A percentile compares a stretch with the other conserved stretches of the same genome.
phyloP scores from a whole-genome alignment of 2,329 filamentous ascomycete species.

The Pseudocercospora macadamiae region DNA sequence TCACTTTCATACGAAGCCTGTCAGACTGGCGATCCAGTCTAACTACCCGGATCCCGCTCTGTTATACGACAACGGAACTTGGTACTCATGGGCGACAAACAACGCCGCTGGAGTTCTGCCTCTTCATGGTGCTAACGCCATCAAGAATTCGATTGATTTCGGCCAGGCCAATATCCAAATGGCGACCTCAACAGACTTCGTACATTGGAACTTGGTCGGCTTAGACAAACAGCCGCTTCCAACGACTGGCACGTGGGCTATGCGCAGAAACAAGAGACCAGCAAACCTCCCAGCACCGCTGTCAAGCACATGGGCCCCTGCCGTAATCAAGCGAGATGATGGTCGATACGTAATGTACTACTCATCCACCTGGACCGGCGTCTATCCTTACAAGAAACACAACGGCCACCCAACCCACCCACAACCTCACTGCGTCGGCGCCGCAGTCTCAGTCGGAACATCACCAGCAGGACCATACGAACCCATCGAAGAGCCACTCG shows the following conservation, averaged over 20 bases:
- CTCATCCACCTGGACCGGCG: constrained; percentile 24
- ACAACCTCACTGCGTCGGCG: constrained; percentile 39
- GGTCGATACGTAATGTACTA: constrained; percentile 41
- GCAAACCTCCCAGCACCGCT: constrained; percentile 19
- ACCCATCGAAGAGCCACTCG: constrained; percentile 28
- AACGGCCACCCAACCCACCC: constrained; percentile 22
- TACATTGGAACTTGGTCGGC: constrained; percentile 36
- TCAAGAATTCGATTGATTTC: constrained; percentile 19
- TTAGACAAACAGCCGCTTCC: constrained; percentile 25
- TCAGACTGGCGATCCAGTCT: constrained; percentile 30
- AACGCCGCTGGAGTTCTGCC: constrained; percentile 37
- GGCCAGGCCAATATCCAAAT: constrained; percentile 41
- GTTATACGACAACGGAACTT: constrained; percentile 36
- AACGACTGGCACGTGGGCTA: constrained; percentile 17
- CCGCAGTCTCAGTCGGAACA: constrained; percentile 32
- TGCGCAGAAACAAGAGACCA: background rate
- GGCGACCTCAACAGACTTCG: constrained; percentile 42
- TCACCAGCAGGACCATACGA: constrained; percentile 36
- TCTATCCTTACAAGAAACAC: constrained; percentile 3
- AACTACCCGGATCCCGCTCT: constrained; percentile 47
- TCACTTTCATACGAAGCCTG: constrained; percentile 14
- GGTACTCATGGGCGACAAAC: constrained; percentile 45
- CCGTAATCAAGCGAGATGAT: constrained; percentile 34
- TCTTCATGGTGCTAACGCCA: constrained; percentile 20
- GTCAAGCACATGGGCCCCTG: constrained; percentile 37